Base-by-base conservation (phyloP, 2,329 filamentous ascomycete genomes). In the Pseudogymnoascus sp. region DNA sequence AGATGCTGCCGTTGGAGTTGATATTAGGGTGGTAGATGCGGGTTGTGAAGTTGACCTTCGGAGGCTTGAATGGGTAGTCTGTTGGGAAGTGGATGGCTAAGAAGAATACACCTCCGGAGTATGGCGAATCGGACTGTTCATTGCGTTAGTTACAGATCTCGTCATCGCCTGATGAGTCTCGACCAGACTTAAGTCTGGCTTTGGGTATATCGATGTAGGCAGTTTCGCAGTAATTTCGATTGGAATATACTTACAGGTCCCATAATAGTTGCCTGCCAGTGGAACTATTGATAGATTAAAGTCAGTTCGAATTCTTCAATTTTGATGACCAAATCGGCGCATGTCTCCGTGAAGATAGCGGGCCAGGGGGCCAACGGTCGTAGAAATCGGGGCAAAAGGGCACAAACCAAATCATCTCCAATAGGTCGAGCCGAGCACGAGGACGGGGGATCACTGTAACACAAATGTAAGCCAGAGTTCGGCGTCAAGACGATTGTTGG, bases 181-280 rank as follows among this genome's bases (percentile, higher is more conserved):
- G 31, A 11, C 59, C 18, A 28, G 62, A 38, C 52, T 18, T 43
- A 11, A 4, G 38, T 31, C 49, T 55, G 16, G 49, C 11, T n/a
- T n/a, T 55, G 28, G 49, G 49, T 35, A 33, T 55, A 31, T 31
- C 40, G 35, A 60, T 9, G 18, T 3, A 55, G 49, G 28, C 49
- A 55, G 18, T 60, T n/a, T 60, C 35, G 38, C 14, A 61, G 59
- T 55, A 60, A 60, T 61, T 43, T 63, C 66, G 67, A 69, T 69
- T 73, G 65, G 64, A 71, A 61, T 62, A 65, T 63, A 87, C 91
- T 87, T 87, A 96, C 91, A 77, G 95, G 95, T 79, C 95, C 95
- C 95, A 99, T 99, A 77, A 99, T 99, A 61, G 95, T 99, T 74
- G 95, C 95, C 88, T 99, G 95, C 95, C 95, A 99, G 87, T 97